A percentile compares a stretch with the other conserved stretches of the same genome.
Conservation (phyloP, 257 asterid species). For the Solanum sitiens region DNA sequence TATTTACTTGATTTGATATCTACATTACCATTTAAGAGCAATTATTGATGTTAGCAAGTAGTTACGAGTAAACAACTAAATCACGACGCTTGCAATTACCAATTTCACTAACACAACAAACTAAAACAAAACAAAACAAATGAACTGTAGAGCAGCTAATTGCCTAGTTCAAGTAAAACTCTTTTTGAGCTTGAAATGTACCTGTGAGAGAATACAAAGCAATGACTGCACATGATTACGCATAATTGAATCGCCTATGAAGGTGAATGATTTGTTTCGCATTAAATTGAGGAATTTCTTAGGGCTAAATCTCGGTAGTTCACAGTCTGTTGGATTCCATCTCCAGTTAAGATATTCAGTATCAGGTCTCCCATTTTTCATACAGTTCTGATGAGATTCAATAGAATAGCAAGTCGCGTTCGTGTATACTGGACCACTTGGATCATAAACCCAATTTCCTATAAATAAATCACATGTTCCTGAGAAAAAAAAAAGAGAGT, state of each 20-base stretch:
- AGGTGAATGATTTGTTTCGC: conserved; percentile 49
- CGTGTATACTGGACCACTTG: conserved; percentile 51
- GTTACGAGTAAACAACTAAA: not conserved
- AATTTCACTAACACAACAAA: not conserved
- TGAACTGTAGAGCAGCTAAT: not conserved
- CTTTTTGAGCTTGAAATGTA: conserved; percentile 4
- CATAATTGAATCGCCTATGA: conserved; percentile 82
- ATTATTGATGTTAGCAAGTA: not conserved
- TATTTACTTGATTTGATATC: not conserved
- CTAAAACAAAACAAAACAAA: not conserved
- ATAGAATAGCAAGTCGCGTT: conserved; percentile 43
- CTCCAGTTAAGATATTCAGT: conserved; percentile 54
- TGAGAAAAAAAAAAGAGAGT: not conserved
- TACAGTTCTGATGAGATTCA: conserved; percentile 62
- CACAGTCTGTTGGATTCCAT: conserved; percentile 66
- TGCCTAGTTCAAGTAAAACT: not conserved
- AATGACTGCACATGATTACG: conserved; percentile 76
- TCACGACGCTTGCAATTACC: not conserved
- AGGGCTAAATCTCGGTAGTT: conserved; percentile 42
- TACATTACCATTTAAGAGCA: not conserved
- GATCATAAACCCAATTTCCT: conserved; percentile 67
- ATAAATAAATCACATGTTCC: conserved; percentile 49
- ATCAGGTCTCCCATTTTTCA: conserved; percentile 76
- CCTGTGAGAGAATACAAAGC: conserved; percentile 82
- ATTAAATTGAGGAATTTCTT: conserved; percentile 38